A percentile compares a stretch with the other conserved stretches of the same genome.
phyloP scores from a whole-genome alignment of 768 basidiomycete genomes.

The Peribolospora baueri region DNA sequence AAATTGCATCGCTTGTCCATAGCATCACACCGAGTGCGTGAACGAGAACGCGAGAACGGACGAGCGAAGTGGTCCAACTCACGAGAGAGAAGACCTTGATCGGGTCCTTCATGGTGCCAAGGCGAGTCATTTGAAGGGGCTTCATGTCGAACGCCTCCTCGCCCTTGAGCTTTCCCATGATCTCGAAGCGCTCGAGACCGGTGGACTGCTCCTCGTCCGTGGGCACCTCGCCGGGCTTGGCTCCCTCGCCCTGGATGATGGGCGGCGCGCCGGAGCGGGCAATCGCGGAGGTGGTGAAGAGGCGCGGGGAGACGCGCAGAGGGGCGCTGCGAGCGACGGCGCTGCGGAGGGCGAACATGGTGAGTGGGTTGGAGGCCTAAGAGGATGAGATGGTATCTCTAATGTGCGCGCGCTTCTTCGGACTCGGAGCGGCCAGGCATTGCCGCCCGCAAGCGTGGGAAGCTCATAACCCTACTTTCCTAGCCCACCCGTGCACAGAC shows the following conservation, averaged over 20 bases:
- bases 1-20: not conserved
- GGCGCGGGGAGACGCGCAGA: not conserved
- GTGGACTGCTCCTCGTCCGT: constrained; percentile 77
- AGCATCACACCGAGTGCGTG: not conserved
- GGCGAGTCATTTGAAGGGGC: constrained; percentile 55
- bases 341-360: too few relatives aligned
- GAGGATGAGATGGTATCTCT: too few relatives aligned
- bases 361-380: too few relatives aligned
- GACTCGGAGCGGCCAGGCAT: too few relatives aligned
- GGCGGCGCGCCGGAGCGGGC: constrained; percentile 22
- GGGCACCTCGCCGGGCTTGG: constrained; percentile 45
- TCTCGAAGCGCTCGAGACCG: constrained; percentile 84
- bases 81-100: constrained; percentile 70
- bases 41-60: not conserved
- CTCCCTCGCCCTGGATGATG: constrained; percentile 44
- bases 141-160: constrained; percentile 69
- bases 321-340: not conserved
- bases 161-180: constrained; percentile 68
- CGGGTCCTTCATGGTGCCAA: constrained; percentile 71
- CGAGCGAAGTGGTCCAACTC: constrained; percentile 19
- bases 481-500: too few relatives aligned
- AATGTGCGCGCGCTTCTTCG: too few relatives aligned
- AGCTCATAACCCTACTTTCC: too few relatives aligned
- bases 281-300: not conserved
- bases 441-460: too few relatives aligned